Evolutionary conservation across 371 early-diverging fungal species (phyloP).

Genomic region (Lichtheimia hyalospora): DNA sequence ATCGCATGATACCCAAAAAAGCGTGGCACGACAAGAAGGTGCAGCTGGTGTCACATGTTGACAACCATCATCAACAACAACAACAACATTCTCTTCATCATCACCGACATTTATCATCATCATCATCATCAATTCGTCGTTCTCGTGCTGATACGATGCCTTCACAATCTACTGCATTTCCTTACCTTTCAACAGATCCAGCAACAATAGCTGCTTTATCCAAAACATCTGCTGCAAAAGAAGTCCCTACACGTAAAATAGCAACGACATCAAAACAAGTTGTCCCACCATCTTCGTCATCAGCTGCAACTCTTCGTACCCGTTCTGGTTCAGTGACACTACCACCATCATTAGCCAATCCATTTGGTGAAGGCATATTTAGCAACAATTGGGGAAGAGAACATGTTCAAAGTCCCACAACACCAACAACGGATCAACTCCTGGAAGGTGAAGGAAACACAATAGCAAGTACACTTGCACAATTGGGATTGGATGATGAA

Average conservation of each 20-base stretch:
- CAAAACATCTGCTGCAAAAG: no score
- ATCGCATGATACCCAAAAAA: slow-evolving; percentile 4
- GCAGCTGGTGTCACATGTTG: slow-evolving; percentile 4
- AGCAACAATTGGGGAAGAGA: slow-evolving; percentile 10
- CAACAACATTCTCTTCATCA: slow-evolving; percentile 5
- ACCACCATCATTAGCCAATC: slow-evolving; percentile 9
- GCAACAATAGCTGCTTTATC: not conserved
- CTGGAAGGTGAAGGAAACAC: slow-evolving; percentile 51
- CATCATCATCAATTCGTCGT: slow-evolving; percentile 7
- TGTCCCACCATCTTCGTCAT: not conserved
- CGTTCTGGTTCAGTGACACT: slow-evolving; percentile 51
- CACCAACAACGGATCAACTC: slow-evolving; percentile 38
- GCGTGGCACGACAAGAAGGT: slow-evolving; percentile 5
- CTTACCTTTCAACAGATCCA: slow-evolving; percentile 1
- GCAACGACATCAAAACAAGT: slow-evolving; percentile 11
- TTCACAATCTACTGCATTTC: slow-evolving; percentile 13
- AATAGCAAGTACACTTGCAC: slow-evolving; percentile 67
- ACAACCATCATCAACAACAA: slow-evolving; percentile 6
- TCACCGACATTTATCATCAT: not conserved
- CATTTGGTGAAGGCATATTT: slow-evolving; percentile 26
- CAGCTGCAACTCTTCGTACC: slow-evolving; percentile 41
- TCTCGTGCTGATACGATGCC: slow-evolving; percentile 24
- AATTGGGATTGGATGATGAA: slow-evolving; percentile 69
- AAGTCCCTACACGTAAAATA: not conserved
- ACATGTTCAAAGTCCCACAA: slow-evolving; percentile 27